Base-by-base conservation (phyloP, 2,329 filamentous ascomycete species). In the Monosporascus sp. region DNA sequence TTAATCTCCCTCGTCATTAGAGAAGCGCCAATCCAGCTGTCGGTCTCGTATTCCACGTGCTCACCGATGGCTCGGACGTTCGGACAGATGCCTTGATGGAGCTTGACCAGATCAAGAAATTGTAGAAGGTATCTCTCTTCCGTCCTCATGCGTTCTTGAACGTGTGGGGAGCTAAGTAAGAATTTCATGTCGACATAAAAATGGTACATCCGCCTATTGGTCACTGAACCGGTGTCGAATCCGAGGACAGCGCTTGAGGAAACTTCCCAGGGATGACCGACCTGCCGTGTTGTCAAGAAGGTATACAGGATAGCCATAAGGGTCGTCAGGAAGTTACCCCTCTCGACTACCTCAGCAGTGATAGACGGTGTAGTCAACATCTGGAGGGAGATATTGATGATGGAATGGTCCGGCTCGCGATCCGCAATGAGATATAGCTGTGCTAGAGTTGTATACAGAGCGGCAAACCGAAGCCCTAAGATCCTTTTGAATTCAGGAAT, bases 311-410 rank as follows among this genome's bases (percentile, higher is more conserved):
- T 99, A 15, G 94, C 91, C 81, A 97, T 88, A 40, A 99, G 79
- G 61, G 91, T 96, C 8, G 91, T 97, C 59, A 99, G 77, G 66
- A 99, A 99, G 69, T 99, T 99, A 28, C 92, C 93, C 46, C 91
- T 84, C 64, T 96, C 89, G 8, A 99, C 91, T 49, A 97, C 89
- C 71, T 99, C 95, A 45, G 91, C 89, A 0, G 93, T 97, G 60
- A 99, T 97, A 0, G 93, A 96, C 2, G 94, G 92, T 0, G 94
- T 97, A 0, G 94, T 99, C 57, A 99, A 77, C 84, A 99, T 95
- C 68, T 99, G 94, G 31, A 97, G 76, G 5, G 93, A 97, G 38
- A 99, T 82, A 67, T 97, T 97, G 77, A 99, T 96, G 66, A 99
- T 97, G 11, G 93, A 97, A 70, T 97, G 93, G 65, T 99, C 94